Conservation (phyloP, 371 early-diverging fungal species). For the Mucor velutinosus region DNA sequence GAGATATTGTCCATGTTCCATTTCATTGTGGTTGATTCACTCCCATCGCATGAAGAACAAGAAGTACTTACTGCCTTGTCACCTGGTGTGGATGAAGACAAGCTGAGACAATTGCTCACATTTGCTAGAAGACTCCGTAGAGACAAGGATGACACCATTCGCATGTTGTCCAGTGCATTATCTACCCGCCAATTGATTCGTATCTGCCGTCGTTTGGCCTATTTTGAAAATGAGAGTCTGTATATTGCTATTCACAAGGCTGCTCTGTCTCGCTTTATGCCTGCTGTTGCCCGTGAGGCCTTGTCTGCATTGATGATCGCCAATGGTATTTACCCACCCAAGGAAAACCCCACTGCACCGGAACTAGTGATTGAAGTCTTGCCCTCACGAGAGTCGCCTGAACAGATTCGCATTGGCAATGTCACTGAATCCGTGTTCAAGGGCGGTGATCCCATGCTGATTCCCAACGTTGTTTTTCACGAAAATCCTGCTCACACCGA, state of each 20-base stretch:
- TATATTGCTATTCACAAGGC: slow-evolving; percentile 75
- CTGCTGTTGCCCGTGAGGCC: slow-evolving; percentile 67
- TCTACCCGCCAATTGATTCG: slow-evolving; percentile 81
- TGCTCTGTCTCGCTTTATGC: slow-evolving; percentile 77
- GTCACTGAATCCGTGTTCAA: slow-evolving; percentile 58
- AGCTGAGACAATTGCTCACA: slow-evolving; percentile 57
- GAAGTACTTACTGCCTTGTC: slow-evolving; percentile 60
- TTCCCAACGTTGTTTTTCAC: slow-evolving; percentile 74
- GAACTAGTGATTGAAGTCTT: slow-evolving; percentile 61
- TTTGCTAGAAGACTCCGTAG: slow-evolving; percentile 70
- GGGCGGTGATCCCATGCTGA: slow-evolving; percentile 67
- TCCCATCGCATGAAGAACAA: slow-evolving; percentile 69
- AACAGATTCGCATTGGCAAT: slow-evolving; percentile 58
- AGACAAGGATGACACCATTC: slow-evolving; percentile 68
- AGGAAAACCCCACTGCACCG: slow-evolving; percentile 22
- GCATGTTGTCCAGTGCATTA: slow-evolving; percentile 63
- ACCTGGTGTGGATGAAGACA: slow-evolving; percentile 63
- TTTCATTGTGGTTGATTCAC: slow-evolving; percentile 70
- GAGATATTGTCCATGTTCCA: slow-evolving; percentile 78
- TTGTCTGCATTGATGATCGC: slow-evolving; percentile 65
- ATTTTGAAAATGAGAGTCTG: slow-evolving; percentile 71
- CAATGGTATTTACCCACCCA: slow-evolving; percentile 60
- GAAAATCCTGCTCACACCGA: slow-evolving; percentile 78
- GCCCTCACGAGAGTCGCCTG: slow-evolving; percentile 52
- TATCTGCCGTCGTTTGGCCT: slow-evolving; percentile 71